phyloP scores from a whole-genome alignment of 2,329 filamentous ascomycete species.

The Verticillium tricorpus region DNA sequence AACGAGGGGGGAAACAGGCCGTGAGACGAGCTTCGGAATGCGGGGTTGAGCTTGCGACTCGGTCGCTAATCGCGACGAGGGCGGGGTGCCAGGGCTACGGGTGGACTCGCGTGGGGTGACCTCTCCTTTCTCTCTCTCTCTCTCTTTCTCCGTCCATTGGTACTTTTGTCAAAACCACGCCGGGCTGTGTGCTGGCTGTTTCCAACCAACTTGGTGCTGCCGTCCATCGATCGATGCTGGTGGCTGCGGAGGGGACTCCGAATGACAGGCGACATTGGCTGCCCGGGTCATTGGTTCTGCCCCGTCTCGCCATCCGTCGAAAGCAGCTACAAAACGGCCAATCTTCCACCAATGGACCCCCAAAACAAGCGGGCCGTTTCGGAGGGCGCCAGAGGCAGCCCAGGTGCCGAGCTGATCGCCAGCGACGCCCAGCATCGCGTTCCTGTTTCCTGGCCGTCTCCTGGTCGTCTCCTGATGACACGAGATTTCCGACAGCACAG shows the following conservation, averaged over 20 bases:
- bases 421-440: background rate
- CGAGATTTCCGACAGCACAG: background rate
- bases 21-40: background rate
- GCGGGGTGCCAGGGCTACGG: background rate
- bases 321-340: background rate
- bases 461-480: background rate
- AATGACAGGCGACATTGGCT: background rate
- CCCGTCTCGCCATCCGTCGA: background rate
- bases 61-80: background rate
- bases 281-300: background rate
- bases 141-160: too few species aligned
- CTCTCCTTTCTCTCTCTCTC: too few species aligned
- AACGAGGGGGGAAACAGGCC: background rate
- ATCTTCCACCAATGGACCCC: background rate
- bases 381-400: background rate
- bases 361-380: background rate
- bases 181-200: background rate
- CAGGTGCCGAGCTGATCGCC: background rate
- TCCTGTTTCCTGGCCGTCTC: background rate
- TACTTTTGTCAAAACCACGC: background rate
- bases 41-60: background rate
- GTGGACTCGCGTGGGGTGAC: background rate
- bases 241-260: background rate
- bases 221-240: background rate
- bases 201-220: background rate